Evolutionary conservation across 192 early-diverging fungal species (phyloP).

Genomic region (Kickxella alabastrina): DNA sequence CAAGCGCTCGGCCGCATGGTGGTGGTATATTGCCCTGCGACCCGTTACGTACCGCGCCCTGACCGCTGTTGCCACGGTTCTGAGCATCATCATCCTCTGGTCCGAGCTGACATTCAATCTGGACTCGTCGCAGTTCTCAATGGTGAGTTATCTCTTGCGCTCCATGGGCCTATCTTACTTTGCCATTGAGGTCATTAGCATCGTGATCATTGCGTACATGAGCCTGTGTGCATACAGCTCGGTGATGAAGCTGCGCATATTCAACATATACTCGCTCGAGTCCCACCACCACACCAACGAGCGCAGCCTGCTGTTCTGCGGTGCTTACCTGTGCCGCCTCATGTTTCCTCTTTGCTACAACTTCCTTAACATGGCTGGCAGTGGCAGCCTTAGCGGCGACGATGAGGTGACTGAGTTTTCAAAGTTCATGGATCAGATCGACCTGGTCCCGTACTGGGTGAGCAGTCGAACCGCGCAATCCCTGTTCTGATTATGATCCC

Average conservation of each 20-base stretch:
- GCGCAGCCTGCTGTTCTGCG: constrained; percentile 85
- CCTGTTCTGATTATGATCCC: constrained; percentile 83
- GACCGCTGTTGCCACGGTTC: constrained; percentile 56
- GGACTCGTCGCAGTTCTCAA: constrained; percentile 60
- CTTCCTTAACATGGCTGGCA: constrained; percentile 69
- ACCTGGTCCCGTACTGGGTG: constrained; percentile 87
- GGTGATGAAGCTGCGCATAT: constrained; percentile 83
- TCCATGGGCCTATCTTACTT: constrained; percentile 57
- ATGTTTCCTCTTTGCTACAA: constrained; percentile 92
- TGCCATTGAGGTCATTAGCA: constrained; percentile 56
- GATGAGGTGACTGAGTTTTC: constrained; percentile 55
- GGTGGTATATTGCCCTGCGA: constrained; percentile 76
- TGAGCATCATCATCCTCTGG: constrained; percentile 81
- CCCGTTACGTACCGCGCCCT: constrained; percentile 60
- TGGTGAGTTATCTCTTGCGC: constrained; percentile 64
- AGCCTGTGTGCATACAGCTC: constrained; percentile 87
- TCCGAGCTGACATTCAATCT: constrained; percentile 90
- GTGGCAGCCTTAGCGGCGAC: constrained; percentile 40
- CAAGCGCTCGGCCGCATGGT: constrained; percentile 63
- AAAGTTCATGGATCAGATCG: constrained; percentile 73
- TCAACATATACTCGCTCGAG: constrained; percentile 85
- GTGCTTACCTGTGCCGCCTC: constrained; percentile 83
- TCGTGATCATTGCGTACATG: constrained; percentile 86
- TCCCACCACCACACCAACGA: constrained; percentile 93
- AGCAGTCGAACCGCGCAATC: constrained; percentile 80